Evolutionary conservation across 805 yeast species (phyloP).

Genomic region (Candida dajiaensis): DNA sequence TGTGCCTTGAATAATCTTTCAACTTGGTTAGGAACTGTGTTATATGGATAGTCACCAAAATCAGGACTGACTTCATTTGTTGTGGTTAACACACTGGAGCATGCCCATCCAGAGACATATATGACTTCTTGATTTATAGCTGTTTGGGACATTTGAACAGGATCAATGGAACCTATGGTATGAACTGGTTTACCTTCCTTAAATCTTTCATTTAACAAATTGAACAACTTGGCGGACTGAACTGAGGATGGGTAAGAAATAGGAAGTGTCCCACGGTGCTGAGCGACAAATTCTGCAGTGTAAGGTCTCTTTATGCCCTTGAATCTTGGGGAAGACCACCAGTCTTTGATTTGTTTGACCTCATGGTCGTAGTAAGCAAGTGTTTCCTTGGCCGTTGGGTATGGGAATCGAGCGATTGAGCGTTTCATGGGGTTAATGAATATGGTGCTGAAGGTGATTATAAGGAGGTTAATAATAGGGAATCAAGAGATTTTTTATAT

Average conservation of each 20-base stretch:
- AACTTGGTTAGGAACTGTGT: constrained; percentile 64
- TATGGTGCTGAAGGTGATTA: too few relatives aligned
- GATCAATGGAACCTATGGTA: constrained; percentile 58
- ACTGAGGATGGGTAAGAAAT: constrained; percentile 38
- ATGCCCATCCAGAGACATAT: constrained; percentile 61
- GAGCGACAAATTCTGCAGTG: constrained; percentile 44
- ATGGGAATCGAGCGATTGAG: constrained; percentile 14
- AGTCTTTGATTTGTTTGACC: constrained; percentile 32
- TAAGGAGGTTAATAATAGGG: too few relatives aligned
- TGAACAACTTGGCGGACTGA: constrained; percentile 49
- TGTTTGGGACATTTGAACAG: constrained; percentile 55
- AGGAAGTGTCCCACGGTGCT: constrained; percentile 45
- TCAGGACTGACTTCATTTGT: constrained; percentile 63
- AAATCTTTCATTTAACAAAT: constrained; percentile 35
- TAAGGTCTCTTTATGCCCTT: constrained; percentile 45
- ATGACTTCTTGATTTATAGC: constrained; percentile 45
- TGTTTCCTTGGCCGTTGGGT: constrained; percentile 15
- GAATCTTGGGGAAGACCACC: constrained; percentile 48
- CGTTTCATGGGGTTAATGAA: background rate
- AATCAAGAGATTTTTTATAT: too few relatives aligned
- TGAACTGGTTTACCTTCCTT: constrained; percentile 41
- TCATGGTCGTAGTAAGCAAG: constrained; percentile 21
- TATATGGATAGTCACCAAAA: constrained; percentile 65
- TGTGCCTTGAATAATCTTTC: constrained; percentile 55
- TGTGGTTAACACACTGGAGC: constrained; percentile 48